Evolutionary conservation across 805 yeast species (phyloP).

Genomic region (Brettanomyces bruxellensis): DNA sequence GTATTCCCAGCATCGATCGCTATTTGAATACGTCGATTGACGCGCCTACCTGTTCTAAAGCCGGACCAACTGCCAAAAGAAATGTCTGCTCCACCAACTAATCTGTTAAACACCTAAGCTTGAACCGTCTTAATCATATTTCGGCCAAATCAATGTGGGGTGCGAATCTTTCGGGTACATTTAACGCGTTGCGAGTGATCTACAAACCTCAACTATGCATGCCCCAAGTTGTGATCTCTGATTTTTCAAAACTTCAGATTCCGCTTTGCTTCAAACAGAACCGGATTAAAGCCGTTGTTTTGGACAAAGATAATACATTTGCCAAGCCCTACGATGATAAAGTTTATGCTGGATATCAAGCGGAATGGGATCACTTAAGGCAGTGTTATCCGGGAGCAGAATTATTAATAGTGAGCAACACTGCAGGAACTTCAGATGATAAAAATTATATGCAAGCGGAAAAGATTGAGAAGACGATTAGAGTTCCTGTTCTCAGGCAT

Average conservation of each 20-base stretch:
- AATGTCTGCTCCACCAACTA: too few species aligned
- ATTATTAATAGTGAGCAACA: conserved; percentile 76
- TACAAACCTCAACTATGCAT: conserved; percentile 58
- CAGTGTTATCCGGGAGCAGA: conserved; percentile 52
- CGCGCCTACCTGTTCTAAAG: too few species aligned
- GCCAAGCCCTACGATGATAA: conserved; percentile 74
- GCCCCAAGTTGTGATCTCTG: conserved; percentile 62
- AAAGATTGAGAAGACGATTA: conserved; percentile 51
- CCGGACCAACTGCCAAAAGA: too few species aligned
- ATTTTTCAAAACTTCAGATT: conserved; percentile 22
- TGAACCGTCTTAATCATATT: background rate
- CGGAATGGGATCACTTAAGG: conserved; percentile 47
- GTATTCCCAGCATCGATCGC: too few species aligned
- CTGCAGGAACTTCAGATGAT: conserved; percentile 88
- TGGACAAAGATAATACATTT: conserved; percentile 94
- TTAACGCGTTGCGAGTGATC: conserved; percentile 53
- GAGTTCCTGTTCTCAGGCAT: conserved; percentile 63
- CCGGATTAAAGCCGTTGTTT: conserved; percentile 65
- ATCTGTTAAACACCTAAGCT: background rate
- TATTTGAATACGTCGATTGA: too few species aligned
- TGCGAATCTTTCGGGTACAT: conserved; percentile 63
- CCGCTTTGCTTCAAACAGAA: conserved; percentile 15
- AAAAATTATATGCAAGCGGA: conserved; percentile 47
- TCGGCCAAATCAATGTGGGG: conserved; percentile 6
- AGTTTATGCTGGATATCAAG: conserved; percentile 66